phyloP scores from a whole-genome alignment of 2,329 filamentous ascomycete species.

The Fusarium udum region DNA sequence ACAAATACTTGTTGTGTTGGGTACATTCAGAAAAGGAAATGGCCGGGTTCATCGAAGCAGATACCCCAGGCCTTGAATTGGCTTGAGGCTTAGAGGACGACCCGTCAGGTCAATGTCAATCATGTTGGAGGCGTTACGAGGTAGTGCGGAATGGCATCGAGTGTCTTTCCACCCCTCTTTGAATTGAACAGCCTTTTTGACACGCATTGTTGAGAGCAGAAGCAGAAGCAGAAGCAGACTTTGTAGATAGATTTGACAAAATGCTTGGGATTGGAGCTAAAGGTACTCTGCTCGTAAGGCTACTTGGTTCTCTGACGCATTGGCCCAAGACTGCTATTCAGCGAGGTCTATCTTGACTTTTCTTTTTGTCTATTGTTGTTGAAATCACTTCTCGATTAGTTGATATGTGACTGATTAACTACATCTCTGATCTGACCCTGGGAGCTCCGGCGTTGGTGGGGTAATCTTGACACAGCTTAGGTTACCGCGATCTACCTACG shows the following conservation, averaged over 20 bases:
- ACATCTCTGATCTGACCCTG: neutral
- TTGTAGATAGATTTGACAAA: conserved; percentile 26
- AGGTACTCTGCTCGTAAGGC: neutral
- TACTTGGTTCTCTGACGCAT: neutral
- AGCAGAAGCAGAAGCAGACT: conserved; percentile 1
- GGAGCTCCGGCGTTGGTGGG: conserved; percentile 16
- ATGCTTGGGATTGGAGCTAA: conserved; percentile 14
- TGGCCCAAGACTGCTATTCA: neutral
- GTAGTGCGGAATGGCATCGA: conserved; percentile 2
- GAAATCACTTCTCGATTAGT: neutral
- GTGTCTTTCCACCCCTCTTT: conserved; percentile 13
- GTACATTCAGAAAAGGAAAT: conserved; percentile 23
- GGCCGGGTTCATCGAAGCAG: conserved; percentile 33
- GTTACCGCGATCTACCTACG: conserved; percentile 1
- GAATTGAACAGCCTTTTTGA: conserved; percentile 35
- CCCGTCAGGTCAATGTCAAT: conserved; percentile 17
- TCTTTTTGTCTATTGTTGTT: neutral
- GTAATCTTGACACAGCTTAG: conserved; percentile 7
- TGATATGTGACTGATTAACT: neutral
- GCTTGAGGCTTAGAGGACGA: conserved; percentile 32
- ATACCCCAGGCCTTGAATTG: conserved; percentile 29
- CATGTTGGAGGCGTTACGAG: conserved; percentile 10
- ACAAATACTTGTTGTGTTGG: conserved; percentile 22
- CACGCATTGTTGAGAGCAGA: neutral
- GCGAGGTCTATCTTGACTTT: neutral